A percentile compares a stretch with the other conserved stretches of the same genome.
Evolutionary conservation across 805 yeast genomes (phyloP).

Genomic region (Ogataea chonburiensis): DNA sequence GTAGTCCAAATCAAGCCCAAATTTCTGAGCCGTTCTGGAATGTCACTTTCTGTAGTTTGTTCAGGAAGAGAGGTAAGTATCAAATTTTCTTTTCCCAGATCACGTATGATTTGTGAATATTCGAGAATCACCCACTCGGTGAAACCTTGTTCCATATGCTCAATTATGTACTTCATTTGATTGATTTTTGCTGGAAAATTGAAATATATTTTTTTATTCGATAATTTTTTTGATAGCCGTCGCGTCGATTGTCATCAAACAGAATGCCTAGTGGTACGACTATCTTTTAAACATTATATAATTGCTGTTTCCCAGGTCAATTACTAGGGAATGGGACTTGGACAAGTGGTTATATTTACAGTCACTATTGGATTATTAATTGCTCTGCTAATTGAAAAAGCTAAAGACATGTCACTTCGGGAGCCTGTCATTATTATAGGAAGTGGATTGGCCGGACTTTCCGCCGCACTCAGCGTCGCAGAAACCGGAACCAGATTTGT

Average conservation of each 20-base stretch:
- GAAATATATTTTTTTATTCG: not conserved
- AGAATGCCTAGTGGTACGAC: no score
- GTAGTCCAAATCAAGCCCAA: slow-evolving; percentile 82
- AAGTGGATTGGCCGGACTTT: slow-evolving; percentile 56
- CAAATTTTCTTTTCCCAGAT: slow-evolving; percentile 76
- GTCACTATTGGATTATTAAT: not conserved
- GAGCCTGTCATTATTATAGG: slow-evolving; percentile 49
- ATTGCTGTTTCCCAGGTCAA: no score
- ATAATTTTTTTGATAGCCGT: no score
- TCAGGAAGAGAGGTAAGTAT: slow-evolving; percentile 73
- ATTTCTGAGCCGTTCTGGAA: slow-evolving; percentile 58
- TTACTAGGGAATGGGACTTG: no score
- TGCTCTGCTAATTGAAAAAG: not conserved
- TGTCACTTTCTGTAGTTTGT: slow-evolving; percentile 55
- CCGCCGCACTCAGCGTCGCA: slow-evolving; percentile 28
- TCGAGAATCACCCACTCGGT: slow-evolving; percentile 94
- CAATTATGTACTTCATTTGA: slow-evolving; percentile 89
- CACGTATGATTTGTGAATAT: slow-evolving; percentile 76
- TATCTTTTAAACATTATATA: no score
- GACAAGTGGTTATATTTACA: no score
- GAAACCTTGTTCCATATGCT: slow-evolving; percentile 97
- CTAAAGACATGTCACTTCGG: not conserved
- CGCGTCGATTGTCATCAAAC: slow-evolving; percentile 13
- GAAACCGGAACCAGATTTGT: slow-evolving; percentile 48
- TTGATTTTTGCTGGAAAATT: no score